Evolutionary conservation across 202 grass and related monocot genomes (phyloP), one percentile per base, ranked within the genome.

Genomic region (Miscanthus sacchariflorus): DNA sequence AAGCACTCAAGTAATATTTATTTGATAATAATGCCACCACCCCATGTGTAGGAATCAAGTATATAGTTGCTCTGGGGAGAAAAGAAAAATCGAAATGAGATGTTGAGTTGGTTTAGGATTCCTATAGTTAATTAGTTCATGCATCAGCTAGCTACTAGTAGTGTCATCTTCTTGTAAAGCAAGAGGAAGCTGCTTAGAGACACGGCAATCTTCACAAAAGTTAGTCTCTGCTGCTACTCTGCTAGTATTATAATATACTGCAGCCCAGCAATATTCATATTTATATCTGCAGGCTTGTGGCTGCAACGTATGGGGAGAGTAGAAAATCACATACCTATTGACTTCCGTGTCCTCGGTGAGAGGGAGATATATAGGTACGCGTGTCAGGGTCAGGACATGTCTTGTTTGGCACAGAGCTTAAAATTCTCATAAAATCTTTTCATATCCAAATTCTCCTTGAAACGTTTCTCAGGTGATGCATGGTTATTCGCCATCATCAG

Each of bases 71-170:
- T 46, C 61, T 12, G 10, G 11, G 13, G 18, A 7, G 11, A 64
- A 46, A 30, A 11, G n/a, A n/a, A 59, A 61, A 59, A 61, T 81
- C 9, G 35, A 25, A 64, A 81, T 81, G 21, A 88, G 66, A 45
- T 56, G 86, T 59, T 83, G 79, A 73, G 17, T 76, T 19, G 44
- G 30, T 85, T 80, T 79, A 70, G 63, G 14, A 43, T 81, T 82
- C 50, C 63, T 49, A 10, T 49, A 4, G 88, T 39, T 68, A 59
- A 74, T 85, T 68, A 21, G 7, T 45, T 81, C 19, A 39, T 45
- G 25, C 23, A 24, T 63, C 21, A 24, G 59, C 59, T 30, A 85
- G 1, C 25, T n/a, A 65, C 4, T 14, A 15, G 18, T 15, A 30
- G 9, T 24, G 6, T 23, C 17, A 18, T 59, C 0, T 21, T 59